These are phyloP conservation scores for Dionaea muscipula DNA, from an alignment of 179 eudicot genomes.

Conservation along the genomic window DNA sequence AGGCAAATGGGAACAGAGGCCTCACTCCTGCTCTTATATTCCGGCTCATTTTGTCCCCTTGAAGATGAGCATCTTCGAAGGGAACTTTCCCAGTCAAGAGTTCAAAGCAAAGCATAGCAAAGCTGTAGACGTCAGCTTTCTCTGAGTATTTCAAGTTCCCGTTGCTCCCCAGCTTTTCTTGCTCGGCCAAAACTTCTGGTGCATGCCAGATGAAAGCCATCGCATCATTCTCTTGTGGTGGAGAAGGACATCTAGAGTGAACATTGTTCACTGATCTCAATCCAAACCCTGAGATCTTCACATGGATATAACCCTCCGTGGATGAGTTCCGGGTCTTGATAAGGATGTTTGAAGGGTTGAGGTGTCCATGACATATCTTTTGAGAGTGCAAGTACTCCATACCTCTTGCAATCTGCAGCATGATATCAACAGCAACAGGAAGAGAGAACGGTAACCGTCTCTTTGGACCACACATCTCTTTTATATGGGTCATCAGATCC, in stretches of 20 bases:
- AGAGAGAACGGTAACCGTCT: conserved; percentile 50
- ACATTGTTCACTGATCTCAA: conserved; percentile 20
- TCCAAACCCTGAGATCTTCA: conserved; percentile 59
- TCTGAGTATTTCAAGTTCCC: conserved; percentile 32
- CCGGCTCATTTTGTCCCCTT: conserved; percentile 75
- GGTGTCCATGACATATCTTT: conserved; percentile 63
- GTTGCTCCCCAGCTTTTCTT: conserved; percentile 38
- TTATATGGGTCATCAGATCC: conserved; percentile 51
- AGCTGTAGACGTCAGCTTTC: conserved; percentile 84
- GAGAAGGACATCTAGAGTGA: conserved; percentile 19
- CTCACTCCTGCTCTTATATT: conserved; percentile 75
- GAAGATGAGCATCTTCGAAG: conserved; percentile 75
- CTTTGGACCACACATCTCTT: conserved; percentile 52
- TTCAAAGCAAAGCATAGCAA: conserved; percentile 82
- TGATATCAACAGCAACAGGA: conserved; percentile 58
- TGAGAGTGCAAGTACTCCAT: conserved; percentile 75
- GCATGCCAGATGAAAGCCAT: conserved; percentile 62
- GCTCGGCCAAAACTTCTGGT: conserved; percentile 64
- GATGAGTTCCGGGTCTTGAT: conserved; percentile 36
- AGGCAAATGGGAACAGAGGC: conserved; percentile 64
- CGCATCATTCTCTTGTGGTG: conserved; percentile 23
- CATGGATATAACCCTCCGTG: conserved; percentile 46
- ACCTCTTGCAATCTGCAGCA: conserved; percentile 87
- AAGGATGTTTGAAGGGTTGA: conserved; percentile 62
- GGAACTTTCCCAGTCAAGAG: conserved; percentile 82